phyloP scores from a whole-genome alignment of 768 basidiomycete species.

The Suillus decipiens region DNA sequence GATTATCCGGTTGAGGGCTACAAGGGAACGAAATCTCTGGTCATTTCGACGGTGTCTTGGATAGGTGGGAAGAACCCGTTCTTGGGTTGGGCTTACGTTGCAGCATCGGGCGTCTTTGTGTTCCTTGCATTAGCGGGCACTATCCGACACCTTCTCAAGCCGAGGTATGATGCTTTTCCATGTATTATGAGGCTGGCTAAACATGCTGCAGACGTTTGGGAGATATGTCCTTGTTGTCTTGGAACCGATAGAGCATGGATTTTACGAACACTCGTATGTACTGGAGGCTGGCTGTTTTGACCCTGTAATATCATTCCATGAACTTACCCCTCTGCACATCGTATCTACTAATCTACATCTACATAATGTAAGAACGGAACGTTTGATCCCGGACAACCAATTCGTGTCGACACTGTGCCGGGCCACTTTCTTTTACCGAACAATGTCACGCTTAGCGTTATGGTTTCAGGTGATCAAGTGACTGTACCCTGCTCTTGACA shows the following conservation, averaged over 20 bases:
- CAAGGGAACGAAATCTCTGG: constrained; percentile 94
- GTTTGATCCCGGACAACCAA: too few relatives aligned
- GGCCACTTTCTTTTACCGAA: too few relatives aligned
- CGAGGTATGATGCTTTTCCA: constrained; percentile 56
- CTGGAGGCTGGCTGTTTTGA: constrained; percentile 15
- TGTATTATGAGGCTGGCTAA: constrained; percentile 8
- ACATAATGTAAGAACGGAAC: too few relatives aligned
- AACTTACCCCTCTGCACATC: not conserved
- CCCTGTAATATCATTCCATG: constrained; percentile 25
- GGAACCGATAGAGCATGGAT: constrained; percentile 56
- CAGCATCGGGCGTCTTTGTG: constrained; percentile 83
- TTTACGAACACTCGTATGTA: constrained; percentile 19
- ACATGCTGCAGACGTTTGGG: constrained; percentile 63
- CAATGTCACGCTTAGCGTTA: too few relatives aligned
- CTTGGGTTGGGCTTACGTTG: constrained; percentile 98
- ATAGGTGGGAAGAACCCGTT: constrained; percentile 98
- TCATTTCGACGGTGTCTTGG: constrained; percentile 98
- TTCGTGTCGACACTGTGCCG: too few relatives aligned
- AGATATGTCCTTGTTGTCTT: constrained; percentile 85
- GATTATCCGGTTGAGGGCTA: constrained; percentile 93
- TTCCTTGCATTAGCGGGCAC: constrained; percentile 86
- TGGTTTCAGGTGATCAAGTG: too few relatives aligned
- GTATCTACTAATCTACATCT: too few relatives aligned
- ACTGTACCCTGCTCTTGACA: too few relatives aligned
- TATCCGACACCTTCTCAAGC: constrained; percentile 90